Percentiles rank a stretch among this genome's conserved stretches.
Conservation (phyloP, 495 filamentous ascomycete genomes). For the Penicillium steckii region DNA sequence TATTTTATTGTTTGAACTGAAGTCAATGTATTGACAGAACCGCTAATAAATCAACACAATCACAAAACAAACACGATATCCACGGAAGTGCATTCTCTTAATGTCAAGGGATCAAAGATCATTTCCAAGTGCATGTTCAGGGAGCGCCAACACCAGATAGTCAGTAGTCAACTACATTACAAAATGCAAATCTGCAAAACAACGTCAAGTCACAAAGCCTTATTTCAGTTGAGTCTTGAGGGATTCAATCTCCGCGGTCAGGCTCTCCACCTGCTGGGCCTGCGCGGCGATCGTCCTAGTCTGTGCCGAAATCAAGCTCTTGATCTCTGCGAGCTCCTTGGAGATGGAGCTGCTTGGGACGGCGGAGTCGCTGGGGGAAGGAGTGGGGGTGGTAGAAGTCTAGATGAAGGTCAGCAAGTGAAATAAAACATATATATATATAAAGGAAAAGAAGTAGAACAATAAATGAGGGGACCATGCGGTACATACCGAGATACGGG, state of each 20-base stretch:
- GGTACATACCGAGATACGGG: constrained; percentile 6
- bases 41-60: constrained; percentile 24
- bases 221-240: constrained; percentile 45
- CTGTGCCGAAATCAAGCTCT: constrained; percentile 43
- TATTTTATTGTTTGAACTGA: too few relatives aligned
- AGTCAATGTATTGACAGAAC: constrained; percentile 29
- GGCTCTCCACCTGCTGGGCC: constrained; percentile 42
- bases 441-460: neutral
- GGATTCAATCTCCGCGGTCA: constrained; percentile 46
- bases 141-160: constrained; percentile 3
- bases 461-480: neutral
- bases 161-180: constrained; percentile 6
- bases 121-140: constrained; percentile 2
- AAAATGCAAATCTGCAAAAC: constrained; percentile 1
- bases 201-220: neutral
- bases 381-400: constrained; percentile 18
- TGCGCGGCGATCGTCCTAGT: constrained; percentile 46
- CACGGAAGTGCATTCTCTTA: constrained; percentile 17
- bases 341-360: constrained; percentile 24
- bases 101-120: constrained; percentile 11
- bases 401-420: too few relatives aligned
- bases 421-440: constrained; percentile 17
- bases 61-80: constrained; percentile 13
- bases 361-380: constrained; percentile 20
- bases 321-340: constrained; percentile 45